A percentile compares a stretch with the other conserved stretches of the same genome.
Evolutionary conservation across 306 rosid genomes (phyloP).

Genomic region (Dryas octopetala): DNA sequence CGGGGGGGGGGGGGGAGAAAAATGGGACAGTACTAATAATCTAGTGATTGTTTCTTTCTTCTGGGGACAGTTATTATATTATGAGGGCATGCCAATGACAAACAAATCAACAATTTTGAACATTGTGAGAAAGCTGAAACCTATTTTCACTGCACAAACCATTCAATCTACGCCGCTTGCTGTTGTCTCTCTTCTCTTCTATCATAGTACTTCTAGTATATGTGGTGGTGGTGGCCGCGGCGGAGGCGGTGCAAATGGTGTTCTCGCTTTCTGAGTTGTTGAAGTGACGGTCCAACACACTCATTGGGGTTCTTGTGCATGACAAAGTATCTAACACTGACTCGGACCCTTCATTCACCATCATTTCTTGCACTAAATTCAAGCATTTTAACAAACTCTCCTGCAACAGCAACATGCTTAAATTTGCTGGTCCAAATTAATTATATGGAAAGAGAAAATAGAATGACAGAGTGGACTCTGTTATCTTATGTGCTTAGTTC

Average conservation of each 20-base stretch:
- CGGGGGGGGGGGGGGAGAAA: too few species aligned
- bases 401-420: conserved; percentile 29
- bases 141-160: conserved; percentile 21
- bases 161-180: conserved; percentile 18
- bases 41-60: not conserved
- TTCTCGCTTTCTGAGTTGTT: conserved; percentile 23
- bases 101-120: conserved; percentile 13
- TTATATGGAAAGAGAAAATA: too few species aligned
- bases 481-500: not conserved
- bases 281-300: conserved; percentile 34
- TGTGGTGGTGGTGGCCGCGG: not conserved
- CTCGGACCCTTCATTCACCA: conserved; percentile 26
- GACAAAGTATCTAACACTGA: conserved; percentile 28
- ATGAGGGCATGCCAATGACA: not conserved
- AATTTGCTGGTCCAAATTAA: not conserved
- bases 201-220: conserved; percentile 18
- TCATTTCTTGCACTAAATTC: conserved; percentile 44
- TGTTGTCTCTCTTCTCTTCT: conserved; percentile 14
- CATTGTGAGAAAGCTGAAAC: conserved; percentile 21
- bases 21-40: too few species aligned
- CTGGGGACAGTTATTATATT: not conserved
- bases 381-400: conserved; percentile 49
- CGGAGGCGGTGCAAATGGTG: not conserved
- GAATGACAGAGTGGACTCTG: too few species aligned
- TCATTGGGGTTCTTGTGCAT: conserved; percentile 46